A percentile compares a stretch with the other conserved stretches of the same genome.
These are phyloP conservation scores for Colletotrichum simmondsii DNA, from an alignment of 2,329 filamentous ascomycete species.

Conservation along the genomic window DNA sequence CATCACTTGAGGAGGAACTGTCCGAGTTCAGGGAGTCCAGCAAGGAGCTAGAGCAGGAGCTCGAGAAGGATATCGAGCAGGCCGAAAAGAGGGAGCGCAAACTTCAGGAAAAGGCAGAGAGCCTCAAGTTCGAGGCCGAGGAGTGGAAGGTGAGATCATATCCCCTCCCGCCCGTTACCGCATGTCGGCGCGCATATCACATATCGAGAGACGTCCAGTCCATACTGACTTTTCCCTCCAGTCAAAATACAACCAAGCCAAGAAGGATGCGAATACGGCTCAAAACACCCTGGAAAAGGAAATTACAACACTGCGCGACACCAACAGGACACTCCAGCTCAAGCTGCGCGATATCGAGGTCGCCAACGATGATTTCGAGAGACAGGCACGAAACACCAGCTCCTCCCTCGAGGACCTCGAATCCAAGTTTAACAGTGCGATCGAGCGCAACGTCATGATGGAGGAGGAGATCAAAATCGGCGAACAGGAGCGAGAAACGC, in stretches of 20 bases:
- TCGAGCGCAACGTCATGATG: constrained; percentile 91
- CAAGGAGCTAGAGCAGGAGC: constrained; percentile 90
- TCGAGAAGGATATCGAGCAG: constrained; percentile 95
- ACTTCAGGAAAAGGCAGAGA: constrained; percentile 88
- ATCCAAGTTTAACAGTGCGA: constrained; percentile 94
- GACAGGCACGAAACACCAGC: constrained; percentile 93
- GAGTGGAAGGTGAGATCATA: constrained; percentile 84
- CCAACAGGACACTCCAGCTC: constrained; percentile 83
- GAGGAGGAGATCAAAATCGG: constrained; percentile 93
- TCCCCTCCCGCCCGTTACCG: not conserved
- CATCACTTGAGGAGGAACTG: constrained; percentile 89
- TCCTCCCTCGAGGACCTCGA: constrained; percentile 97
- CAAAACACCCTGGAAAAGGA: constrained; percentile 94
- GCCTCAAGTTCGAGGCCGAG: constrained; percentile 87
- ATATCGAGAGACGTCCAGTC: not conserved
- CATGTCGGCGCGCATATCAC: not conserved
- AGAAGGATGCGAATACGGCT: constrained; percentile 84
- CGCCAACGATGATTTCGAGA: constrained; percentile 97
- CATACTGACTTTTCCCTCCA: constrained; percentile 49
- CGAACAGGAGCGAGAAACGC: constrained; percentile 88
- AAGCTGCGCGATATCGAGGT: constrained; percentile 95
- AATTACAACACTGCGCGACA: constrained; percentile 88
- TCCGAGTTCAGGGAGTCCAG: constrained; percentile 94
- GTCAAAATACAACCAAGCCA: constrained; percentile 97
- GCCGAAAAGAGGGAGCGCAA: constrained; percentile 92